A percentile compares a stretch with the other conserved stretches of the same genome.
phyloP scores from a whole-genome alignment of 768 basidiomycete genomes.

The Boletus reticuloceps region DNA sequence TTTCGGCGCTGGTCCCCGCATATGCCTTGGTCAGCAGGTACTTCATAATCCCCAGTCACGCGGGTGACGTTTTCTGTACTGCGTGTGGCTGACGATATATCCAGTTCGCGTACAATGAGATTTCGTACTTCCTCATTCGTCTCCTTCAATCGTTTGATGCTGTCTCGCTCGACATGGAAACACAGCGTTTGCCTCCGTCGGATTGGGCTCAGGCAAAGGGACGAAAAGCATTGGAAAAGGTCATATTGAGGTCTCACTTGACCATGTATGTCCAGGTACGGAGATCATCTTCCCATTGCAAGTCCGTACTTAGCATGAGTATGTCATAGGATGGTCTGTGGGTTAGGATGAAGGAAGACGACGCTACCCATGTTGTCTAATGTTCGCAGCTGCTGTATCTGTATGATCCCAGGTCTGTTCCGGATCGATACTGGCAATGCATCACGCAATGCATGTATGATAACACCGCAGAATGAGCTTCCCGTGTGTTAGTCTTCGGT shows the following conservation, averaged over 20 bases:
- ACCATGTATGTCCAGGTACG: conserved; percentile 44
- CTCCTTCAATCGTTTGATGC: conserved; percentile 47
- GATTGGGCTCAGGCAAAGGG: conserved; percentile 34
- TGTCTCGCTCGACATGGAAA: conserved; percentile 38
- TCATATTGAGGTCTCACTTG: conserved; percentile 38
- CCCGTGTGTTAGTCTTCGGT: no score
- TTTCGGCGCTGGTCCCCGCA: conserved; percentile 66
- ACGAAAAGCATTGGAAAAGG: conserved; percentile 40
- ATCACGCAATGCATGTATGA: no score
- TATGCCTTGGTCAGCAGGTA: conserved; percentile 55
- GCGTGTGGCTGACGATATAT: neutral
- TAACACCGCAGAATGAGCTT: no score
- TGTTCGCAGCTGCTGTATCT: no score
- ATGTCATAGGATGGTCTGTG: conserved; percentile 13
- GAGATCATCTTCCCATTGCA: no score
- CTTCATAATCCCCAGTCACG: no score
- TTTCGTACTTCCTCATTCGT: conserved; percentile 52
- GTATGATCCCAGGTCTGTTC: no score
- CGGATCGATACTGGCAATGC: no score
- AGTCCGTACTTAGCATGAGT: no score
- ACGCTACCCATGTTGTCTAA: no score
- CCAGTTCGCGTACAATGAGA: conserved; percentile 56
- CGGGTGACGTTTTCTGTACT: no score
- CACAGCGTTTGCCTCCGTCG: conserved; percentile 33
- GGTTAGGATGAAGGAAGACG: conserved; percentile 24